Evolutionary conservation across 495 filamentous ascomycete species (phyloP), one percentile per base, ranked within the genome.

Genomic region (Penicillium subrubescens): DNA sequence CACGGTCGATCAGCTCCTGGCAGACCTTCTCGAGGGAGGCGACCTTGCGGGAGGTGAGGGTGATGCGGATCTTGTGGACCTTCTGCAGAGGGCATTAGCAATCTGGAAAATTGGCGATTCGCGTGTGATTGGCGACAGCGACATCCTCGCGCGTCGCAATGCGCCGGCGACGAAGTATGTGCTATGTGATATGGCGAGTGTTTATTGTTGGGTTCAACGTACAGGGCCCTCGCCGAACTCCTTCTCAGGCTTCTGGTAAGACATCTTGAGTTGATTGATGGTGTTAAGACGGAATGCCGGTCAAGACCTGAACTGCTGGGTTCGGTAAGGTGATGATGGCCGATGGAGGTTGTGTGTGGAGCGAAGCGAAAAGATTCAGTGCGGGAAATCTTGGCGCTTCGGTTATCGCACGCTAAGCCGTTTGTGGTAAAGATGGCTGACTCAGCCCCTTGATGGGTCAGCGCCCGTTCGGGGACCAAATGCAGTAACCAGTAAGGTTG

Each of bases 11-110:
- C 73, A 99, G 90, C 85, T 98, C 95, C 79, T 87, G 83, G 87
- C 92, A 97, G 75, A 99, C 95, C 86, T 97, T 98, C 90, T 99
- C 95, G 76, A 98, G 92, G 64, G 92, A 86, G 74, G 87, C 79
- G 76, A 99, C 95, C 83, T 97, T 97, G 81, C 89, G 87, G 66
- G 88, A 91, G 79, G 93, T 97, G 69, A 98, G 86, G 79, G 94
- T 98, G 88, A 98, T 97, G 75, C 94, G 91, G 87, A 97, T 97
- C 84, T 94, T 93, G 89, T 97, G 94, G 82, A 91, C 91, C 88
- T 96, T 97, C 89, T 92, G 67, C 76, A 70, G 35, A 35, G 54
- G 29, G 44, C 8, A 62, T 70, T 70, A 70, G 67, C 59, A 31
- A 61, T 35, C 46, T 41, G 46, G 8, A 11, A 56, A 55, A 1